phyloP scores from a whole-genome alignment of 2,329 filamentous ascomycete genomes.

The Elsinoe arachidis region DNA sequence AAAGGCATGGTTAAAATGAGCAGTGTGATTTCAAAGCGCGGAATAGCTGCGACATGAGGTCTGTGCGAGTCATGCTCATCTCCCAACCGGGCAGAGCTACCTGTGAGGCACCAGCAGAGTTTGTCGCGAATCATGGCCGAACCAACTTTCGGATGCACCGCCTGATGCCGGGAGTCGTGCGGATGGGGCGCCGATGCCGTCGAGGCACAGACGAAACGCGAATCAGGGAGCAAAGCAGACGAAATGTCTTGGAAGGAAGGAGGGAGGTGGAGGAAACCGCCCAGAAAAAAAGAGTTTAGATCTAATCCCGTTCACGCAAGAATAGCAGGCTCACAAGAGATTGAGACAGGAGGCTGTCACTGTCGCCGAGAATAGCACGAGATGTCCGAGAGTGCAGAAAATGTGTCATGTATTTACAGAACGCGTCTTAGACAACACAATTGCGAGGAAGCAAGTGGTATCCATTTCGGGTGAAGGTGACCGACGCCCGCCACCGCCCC shows the following conservation, averaged over 20 bases:
- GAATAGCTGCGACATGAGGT: background rate
- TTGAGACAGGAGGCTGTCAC: background rate
- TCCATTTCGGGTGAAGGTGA: background rate
- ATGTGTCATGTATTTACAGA: background rate
- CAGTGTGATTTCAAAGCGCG: background rate
- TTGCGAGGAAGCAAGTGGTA: too few relatives aligned
- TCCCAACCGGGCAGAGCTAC: background rate
- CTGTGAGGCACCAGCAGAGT: background rate
- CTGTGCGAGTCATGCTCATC: background rate
- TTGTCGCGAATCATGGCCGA: background rate
- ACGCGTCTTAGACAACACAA: background rate
- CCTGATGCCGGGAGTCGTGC: background rate
- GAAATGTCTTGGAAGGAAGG: background rate
- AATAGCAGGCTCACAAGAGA: background rate
- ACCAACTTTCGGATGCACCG: background rate
- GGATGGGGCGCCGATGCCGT: background rate
- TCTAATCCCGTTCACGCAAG: background rate
- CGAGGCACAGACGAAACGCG: background rate
- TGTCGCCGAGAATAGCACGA: background rate
- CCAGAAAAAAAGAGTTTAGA: background rate
- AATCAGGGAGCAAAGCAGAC: background rate
- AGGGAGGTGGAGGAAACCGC: background rate
- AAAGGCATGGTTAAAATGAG: background rate
- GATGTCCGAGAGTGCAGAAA: background rate
- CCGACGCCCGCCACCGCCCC: background rate